Base-by-base conservation (phyloP, 2,329 filamentous ascomycete species). In the Neocatenulostroma microsporum region DNA sequence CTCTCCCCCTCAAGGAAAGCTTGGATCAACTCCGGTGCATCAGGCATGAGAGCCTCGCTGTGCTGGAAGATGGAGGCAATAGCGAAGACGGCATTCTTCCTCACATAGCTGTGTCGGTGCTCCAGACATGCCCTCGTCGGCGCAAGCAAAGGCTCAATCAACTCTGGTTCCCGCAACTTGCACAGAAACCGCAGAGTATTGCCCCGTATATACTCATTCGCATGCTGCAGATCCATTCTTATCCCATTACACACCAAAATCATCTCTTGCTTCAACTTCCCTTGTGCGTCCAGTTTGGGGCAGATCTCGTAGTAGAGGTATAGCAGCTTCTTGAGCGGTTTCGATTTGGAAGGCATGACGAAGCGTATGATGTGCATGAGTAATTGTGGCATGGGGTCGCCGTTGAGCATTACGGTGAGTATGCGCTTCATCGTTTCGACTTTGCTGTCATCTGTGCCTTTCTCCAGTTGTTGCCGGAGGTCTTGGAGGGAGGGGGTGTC, bases 351-450 rank as follows among this genome's bases (percentile, higher is more conserved):
- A 11, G 91, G 91, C 91, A 98, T 98, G 54, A 98, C 88, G 62
- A 98, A 98, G 62, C 91, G 86, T 63, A 98, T 98, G 58, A 98
- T 98, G 69, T 96, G 91, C 91, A 98, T 98, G 53, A 98, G 79
- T 14, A 98, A 74, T 51, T 87, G 81, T 18, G 88, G 83, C 82
- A 98, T 91, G 26, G 91, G 81, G 60, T 98, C 89, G 51, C 91
- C 91, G 62, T 96, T 96, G 57, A 98, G 78, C 91, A 98, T 96
- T 60, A 95, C 79, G 46, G 85, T 94, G 60, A 96, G 70, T 62
- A 98, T 87, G 69, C 80, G 83, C 78, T 91, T 93, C 86, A 93
- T 93, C 13, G 60, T 62, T 21, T 62, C 58, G 36, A 55, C 47
- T 47, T 62, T 62, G 40, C 45, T 49, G 37, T 62, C 60, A 45